Base-by-base conservation (phyloP, 441 rosid species). In the Capsella rubella region DNA sequence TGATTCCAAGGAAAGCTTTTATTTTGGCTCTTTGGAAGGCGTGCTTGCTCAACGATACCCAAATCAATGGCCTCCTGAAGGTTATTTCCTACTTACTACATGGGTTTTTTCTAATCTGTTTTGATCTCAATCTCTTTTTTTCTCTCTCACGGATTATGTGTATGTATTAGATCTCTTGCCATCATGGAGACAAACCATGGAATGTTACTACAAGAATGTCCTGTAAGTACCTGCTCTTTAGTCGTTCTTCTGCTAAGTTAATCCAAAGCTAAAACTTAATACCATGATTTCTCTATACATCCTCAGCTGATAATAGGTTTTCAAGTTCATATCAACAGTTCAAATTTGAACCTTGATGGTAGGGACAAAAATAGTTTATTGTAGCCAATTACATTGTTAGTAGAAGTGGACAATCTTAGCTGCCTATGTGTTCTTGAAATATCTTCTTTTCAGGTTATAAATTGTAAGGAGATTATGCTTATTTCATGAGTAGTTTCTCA, bases 31-130 rank as follows among this genome's bases (percentile, higher is more conserved):
- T 55, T 59, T 79, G 3, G 78, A 78, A 67, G 88, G 81, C 6
- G 72, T 25, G 46, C 16, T 46, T 0, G 73, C 72, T 70, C 80
- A 72, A 49, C 78, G 64, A 74, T 71, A 61, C 53, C 84, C 82
- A 54, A 90, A 87, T 70, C 96, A 92, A 28, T 90, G 97, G 97
- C 98, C 95, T 63, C 68, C 86, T 0, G 40, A 82, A 81, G 93
- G 96, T 91, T 75, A n/a, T 16, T 46, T 67, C 49, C 14, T 42
- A 10, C 64, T 46, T 42, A 10, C 64, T 46, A 16, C 62, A 35
- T 31, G 42, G 42, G 10, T 45, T 51, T 8, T 0, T 25, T 25
- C 1, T 1, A 0, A 49, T 31, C 0, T 34, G 31, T 61, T 68
- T 46, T 31, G 0, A 14, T 18, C 16, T 60, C 32, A 49, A 2